These are phyloP conservation scores for Phytomonas sp. DNA, from an alignment of 208 protist genomes.

Conservation along the genomic window DNA sequence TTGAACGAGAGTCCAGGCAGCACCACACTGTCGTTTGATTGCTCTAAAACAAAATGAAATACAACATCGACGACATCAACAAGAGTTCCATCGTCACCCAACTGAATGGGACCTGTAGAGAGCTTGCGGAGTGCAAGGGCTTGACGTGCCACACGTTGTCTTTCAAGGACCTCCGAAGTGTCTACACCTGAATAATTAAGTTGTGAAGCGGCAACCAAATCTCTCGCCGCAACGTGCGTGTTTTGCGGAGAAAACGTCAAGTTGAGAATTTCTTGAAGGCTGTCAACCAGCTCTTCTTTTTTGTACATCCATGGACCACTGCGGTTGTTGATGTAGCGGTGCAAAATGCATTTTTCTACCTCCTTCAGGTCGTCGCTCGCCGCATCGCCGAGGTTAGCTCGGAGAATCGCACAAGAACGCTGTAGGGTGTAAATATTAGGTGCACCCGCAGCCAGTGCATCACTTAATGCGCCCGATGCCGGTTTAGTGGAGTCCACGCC, in stretches of 20 bases:
- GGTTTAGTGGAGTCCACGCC: conserved; percentile 45
- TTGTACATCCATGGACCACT: conserved; percentile 57
- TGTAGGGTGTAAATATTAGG: conserved; percentile 84
- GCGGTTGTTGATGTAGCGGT: conserved; percentile 81
- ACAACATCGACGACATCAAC: conserved; percentile 14
- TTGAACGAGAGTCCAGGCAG: conserved; percentile 18
- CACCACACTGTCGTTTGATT: conserved; percentile 50
- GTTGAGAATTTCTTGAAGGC: conserved; percentile 16
- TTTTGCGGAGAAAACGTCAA: conserved; percentile 7
- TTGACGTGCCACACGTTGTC: conserved; percentile 36
- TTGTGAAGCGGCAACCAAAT: too few relatives aligned
- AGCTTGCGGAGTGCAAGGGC: conserved; percentile 30
- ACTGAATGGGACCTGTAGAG: neutral
- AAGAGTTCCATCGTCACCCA: neutral
- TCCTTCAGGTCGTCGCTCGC: conserved; percentile 9
- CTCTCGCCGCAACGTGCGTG: too few relatives aligned
- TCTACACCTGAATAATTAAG: too few relatives aligned
- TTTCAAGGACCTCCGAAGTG: conserved; percentile 17
- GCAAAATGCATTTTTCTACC: conserved; percentile 31
- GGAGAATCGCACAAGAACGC: conserved; percentile 47
- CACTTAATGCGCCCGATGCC: conserved; percentile 39
- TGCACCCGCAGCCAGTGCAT: conserved; percentile 62
- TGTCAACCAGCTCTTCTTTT: conserved; percentile 28
- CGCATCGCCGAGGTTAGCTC: conserved; percentile 8
- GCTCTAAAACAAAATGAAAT: conserved; percentile 71